Conservation (phyloP, 73 alveolate species). For the Paraurostyla sp. region DNA sequence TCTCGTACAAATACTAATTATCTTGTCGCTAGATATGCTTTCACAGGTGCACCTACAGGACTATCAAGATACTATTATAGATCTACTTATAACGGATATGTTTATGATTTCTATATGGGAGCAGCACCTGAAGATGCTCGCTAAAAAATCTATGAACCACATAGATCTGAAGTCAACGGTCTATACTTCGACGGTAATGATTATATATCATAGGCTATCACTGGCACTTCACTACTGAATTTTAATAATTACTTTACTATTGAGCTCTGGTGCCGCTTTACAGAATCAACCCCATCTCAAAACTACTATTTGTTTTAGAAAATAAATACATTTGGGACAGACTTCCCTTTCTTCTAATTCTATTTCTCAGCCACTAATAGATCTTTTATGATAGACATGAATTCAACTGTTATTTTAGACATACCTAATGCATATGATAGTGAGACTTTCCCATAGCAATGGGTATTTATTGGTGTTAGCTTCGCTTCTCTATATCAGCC, state of each 20-base stretch:
- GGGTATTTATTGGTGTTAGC: constrained; percentile 25
- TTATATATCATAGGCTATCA: neutral
- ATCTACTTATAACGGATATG: neutral
- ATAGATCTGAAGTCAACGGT: constrained; percentile 29
- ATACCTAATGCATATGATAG: constrained; percentile 11
- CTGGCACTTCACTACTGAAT: neutral
- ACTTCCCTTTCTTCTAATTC: neutral
- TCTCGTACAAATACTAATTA: neutral
- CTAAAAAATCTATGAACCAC: neutral
- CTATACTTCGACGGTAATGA: neutral
- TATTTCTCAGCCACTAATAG: neutral
- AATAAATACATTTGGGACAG: constrained; percentile 8
- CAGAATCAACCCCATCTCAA: neutral
- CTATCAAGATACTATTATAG: neutral
- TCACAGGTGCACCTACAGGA: constrained; percentile 19
- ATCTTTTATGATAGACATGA: neutral
- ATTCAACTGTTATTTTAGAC: neutral
- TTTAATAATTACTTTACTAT: neutral
- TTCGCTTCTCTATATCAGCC: constrained; percentile 10
- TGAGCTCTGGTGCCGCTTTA: constrained; percentile 21
- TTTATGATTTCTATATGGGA: neutral
- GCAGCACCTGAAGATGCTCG: neutral
- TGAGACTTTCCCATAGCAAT: neutral
- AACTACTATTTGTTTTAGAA: constrained; percentile 14
- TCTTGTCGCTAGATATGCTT: neutral